These are phyloP conservation scores for Paecilomyces niveus DNA, from an alignment of 2,329 filamentous ascomycete species.

Conservation along the genomic window DNA sequence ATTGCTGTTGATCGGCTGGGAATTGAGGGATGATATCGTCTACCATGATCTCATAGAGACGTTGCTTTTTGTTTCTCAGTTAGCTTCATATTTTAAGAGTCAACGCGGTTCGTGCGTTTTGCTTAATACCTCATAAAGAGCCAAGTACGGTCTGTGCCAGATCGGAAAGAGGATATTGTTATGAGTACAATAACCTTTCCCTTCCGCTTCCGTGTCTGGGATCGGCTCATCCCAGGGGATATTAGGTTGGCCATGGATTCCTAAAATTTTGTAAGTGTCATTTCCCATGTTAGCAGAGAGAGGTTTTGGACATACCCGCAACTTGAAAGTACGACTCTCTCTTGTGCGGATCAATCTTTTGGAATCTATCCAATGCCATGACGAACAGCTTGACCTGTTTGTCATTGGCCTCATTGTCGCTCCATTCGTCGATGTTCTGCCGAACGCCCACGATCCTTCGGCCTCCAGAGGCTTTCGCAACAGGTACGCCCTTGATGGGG, in stretches of 20 bases:
- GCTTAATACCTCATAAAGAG: conserved; percentile 46
- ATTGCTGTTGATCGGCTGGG: conserved; percentile 39
- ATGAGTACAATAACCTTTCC: conserved; percentile 71
- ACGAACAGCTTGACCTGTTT: conserved; percentile 11
- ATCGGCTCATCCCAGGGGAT: conserved; percentile 48
- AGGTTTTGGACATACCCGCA: not conserved
- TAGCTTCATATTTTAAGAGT: too few species aligned
- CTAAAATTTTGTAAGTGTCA: conserved; percentile 31
- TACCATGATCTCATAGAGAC: conserved; percentile 29
- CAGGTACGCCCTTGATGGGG: not conserved
- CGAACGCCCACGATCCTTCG: not conserved
- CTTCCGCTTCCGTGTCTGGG: conserved; percentile 4
- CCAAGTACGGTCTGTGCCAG: conserved; percentile 78
- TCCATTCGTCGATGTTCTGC: conserved; percentile 13
- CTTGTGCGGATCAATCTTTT: conserved; percentile 4
- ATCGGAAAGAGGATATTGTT: conserved; percentile 66
- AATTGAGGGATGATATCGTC: conserved; percentile 25
- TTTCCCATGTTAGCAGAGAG: not conserved
- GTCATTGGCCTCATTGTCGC: conserved; percentile 6
- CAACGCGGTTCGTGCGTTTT: too few species aligned
- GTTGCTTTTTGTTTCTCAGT: conserved; percentile 21
- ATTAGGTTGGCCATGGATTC: conserved; percentile 70
- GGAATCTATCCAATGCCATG: conserved; percentile 7
- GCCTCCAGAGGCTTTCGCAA: not conserved
- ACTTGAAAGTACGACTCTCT: not conserved